These are phyloP conservation scores for Singerocomus inundabilis DNA, from an alignment of 1,284 basidiomycete genomes.

Conservation along the genomic window DNA sequence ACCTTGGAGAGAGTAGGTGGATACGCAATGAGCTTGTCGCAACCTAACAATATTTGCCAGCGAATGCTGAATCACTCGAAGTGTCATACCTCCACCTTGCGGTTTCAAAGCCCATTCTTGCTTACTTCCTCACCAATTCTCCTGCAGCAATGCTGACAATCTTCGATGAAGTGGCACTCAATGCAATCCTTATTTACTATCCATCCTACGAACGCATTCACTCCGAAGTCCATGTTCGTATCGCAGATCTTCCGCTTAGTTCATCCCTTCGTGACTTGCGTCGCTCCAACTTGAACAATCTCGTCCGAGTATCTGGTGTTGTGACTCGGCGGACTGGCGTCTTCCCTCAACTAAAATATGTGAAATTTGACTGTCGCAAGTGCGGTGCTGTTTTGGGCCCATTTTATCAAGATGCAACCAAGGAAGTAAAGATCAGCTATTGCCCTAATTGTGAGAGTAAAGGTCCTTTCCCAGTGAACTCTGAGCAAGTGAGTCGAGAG, in stretches of 20 bases:
- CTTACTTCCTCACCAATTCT: conserved; percentile 96
- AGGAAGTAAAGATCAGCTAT: conserved; percentile 92
- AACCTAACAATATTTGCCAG: conserved; percentile 42
- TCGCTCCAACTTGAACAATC: conserved; percentile 89
- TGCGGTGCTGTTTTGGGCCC: conserved; percentile 92
- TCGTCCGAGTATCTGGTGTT: conserved; percentile 96
- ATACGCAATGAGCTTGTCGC: background rate
- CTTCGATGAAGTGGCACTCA: conserved; percentile 94
- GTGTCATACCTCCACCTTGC: conserved; percentile 94
- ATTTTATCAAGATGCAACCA: conserved; percentile 95
- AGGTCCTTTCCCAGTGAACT: conserved; percentile 96
- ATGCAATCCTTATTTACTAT: conserved; percentile 94
- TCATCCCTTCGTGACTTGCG: conserved; percentile 92
- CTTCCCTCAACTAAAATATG: conserved; percentile 98
- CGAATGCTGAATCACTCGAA: conserved; percentile 96
- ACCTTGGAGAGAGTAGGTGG: conserved; percentile 88
- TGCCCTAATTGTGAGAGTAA: conserved; percentile 93
- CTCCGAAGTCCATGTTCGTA: conserved; percentile 96
- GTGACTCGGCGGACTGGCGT: conserved; percentile 96
- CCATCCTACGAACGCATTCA: conserved; percentile 97
- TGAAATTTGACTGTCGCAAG: conserved; percentile 97
- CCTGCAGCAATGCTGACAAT: conserved; percentile 91
- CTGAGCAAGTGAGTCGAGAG: conserved; percentile 69
- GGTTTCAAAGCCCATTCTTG: conserved; percentile 89
- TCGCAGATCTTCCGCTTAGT: conserved; percentile 89